Percentiles rank a stretch among this genome's conserved stretches.
Evolutionary conservation across 805 yeast genomes (phyloP).

Genomic region (Kodamaea leandrae): DNA sequence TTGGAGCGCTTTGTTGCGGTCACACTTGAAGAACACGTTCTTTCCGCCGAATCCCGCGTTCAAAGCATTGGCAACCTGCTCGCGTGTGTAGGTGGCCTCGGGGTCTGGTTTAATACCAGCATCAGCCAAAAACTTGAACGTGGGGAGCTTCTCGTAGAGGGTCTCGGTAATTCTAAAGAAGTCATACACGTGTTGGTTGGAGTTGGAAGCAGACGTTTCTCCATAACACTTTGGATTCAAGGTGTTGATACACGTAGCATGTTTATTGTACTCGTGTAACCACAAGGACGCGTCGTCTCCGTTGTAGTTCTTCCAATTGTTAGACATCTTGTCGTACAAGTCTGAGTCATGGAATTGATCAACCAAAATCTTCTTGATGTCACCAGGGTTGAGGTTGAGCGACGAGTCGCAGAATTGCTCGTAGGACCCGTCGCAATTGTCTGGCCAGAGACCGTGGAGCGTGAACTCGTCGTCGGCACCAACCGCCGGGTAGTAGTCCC

Average conservation of each 20-base stretch:
- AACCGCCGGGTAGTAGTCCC: constrained; percentile 78
- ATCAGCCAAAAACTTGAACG: constrained; percentile 60
- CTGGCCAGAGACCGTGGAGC: constrained; percentile 87
- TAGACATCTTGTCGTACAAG: constrained; percentile 54
- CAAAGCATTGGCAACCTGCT: constrained; percentile 54
- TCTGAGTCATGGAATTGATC: constrained; percentile 45
- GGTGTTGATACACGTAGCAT: constrained; percentile 88
- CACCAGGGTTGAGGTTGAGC: constrained; percentile 36
- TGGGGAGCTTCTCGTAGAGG: constrained; percentile 58
- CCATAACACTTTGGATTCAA: constrained; percentile 70
- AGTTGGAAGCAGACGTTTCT: constrained; percentile 19
- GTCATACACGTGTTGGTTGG: constrained; percentile 57
- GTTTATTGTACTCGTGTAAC: constrained; percentile 93
- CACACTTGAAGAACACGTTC: constrained; percentile 61
- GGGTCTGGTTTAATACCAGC: constrained; percentile 72
- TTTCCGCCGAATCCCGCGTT: constrained; percentile 48
- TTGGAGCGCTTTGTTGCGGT: constrained; percentile 38
- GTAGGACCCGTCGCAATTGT: constrained; percentile 78
- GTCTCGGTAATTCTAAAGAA: constrained; percentile 61
- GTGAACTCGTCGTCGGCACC: constrained; percentile 75
- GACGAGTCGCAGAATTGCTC: constrained; percentile 71
- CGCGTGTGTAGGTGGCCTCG: constrained; percentile 53
- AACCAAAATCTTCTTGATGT: constrained; percentile 32
- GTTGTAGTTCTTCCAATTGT: constrained; percentile 70
- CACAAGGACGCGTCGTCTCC: constrained; percentile 71